phyloP scores from a whole-genome alignment of 2,329 filamentous ascomycete species.

The Apiospora saccharicola region DNA sequence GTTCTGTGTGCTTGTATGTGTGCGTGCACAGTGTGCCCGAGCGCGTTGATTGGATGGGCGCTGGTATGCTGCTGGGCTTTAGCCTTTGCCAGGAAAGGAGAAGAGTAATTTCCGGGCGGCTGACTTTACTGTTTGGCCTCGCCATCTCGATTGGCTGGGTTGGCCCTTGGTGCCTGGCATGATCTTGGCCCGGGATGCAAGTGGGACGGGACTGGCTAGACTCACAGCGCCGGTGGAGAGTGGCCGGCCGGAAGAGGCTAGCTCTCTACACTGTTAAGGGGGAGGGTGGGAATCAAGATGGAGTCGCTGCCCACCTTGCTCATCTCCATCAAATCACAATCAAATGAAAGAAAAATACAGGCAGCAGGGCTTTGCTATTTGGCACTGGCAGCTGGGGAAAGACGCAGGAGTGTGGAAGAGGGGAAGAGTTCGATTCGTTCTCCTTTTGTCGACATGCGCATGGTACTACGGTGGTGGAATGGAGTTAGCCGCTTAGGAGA shows the following conservation, averaged over 20 bases:
- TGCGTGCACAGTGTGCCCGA: conserved; percentile 3
- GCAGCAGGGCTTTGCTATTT: neutral
- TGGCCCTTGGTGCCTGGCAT: neutral
- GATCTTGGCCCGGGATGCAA: neutral
- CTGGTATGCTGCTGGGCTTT: neutral
- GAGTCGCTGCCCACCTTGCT: neutral
- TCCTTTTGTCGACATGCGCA: neutral
- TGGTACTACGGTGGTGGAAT: too few relatives aligned
- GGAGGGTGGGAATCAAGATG: conserved; percentile 10
- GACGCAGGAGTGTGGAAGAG: neutral
- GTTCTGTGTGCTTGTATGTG: neutral
- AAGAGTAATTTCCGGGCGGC: conserved; percentile 12
- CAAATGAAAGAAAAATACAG: neutral
- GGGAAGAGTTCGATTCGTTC: neutral
- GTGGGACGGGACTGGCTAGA: too few relatives aligned
- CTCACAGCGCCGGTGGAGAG: neutral
- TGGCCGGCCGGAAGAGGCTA: conserved; percentile 1
- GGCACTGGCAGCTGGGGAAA: conserved; percentile 6
- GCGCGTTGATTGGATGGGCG: conserved; percentile 2
- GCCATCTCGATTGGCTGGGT: conserved; percentile 12
- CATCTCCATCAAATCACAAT: conserved; percentile 15
- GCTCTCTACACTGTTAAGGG: neutral
- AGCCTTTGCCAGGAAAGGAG: neutral
- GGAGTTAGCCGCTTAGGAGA: conserved; percentile 6
- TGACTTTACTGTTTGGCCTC: conserved; percentile 17